phyloP scores from a whole-genome alignment of 176 grass and related monocot genomes.

The Puccinellia tenuiflora region DNA sequence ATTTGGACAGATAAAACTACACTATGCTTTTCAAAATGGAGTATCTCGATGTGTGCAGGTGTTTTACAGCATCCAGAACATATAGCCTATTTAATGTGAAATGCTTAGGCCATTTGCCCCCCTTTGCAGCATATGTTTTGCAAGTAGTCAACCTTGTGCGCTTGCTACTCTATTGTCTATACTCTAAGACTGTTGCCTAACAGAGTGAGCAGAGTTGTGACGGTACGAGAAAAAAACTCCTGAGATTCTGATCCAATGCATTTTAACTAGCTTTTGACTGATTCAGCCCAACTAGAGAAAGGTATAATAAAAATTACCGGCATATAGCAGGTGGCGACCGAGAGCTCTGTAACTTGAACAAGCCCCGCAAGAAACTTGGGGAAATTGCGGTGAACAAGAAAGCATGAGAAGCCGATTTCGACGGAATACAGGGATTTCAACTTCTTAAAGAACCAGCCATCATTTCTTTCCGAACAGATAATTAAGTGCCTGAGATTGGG shows the following conservation, averaged over 20 bases:
- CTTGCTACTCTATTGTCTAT: neutral
- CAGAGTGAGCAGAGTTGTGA: neutral
- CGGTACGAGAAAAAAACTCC: neutral
- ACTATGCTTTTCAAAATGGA: no score
- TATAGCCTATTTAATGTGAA: no score
- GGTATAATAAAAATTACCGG: neutral
- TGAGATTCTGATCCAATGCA: neutral
- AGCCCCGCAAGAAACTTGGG: neutral
- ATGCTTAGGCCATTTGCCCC: no score
- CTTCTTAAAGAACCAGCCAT: slow-evolving; percentile 13
- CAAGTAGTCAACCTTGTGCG: neutral
- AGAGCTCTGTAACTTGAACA: neutral
- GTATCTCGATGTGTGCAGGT: no score
- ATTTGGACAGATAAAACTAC: no score
- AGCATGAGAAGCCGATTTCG: neutral
- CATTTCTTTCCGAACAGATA: neutral
- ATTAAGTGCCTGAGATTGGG: neutral
- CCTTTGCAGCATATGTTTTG: no score
- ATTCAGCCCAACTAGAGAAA: neutral
- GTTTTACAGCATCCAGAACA: no score
- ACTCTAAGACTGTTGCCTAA: neutral
- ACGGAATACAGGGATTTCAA: neutral
- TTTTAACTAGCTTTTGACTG: neutral
- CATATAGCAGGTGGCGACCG: neutral
- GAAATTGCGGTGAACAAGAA: neutral